Conservation (phyloP, 2,329 filamentous ascomycete genomes). For the Hypoxylon sp. region DNA sequence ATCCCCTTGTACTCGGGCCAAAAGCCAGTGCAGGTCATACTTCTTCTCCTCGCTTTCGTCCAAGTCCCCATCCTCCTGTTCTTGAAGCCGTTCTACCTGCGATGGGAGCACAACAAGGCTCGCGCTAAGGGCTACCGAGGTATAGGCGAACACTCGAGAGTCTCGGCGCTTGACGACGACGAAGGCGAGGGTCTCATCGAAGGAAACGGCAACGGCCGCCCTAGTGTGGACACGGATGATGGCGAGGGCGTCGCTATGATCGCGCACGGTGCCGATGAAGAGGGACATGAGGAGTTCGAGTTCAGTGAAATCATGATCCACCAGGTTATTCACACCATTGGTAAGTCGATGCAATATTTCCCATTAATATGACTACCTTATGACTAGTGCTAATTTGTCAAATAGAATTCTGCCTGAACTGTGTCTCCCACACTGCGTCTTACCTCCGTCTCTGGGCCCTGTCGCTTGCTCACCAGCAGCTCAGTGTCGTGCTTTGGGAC, state of each 20-base stretch:
- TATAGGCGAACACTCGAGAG: slow-evolving; percentile 88
- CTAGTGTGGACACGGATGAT: slow-evolving; percentile 76
- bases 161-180: slow-evolving; percentile 92
- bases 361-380: not conserved
- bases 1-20: slow-evolving; percentile 86
- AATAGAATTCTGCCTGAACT: slow-evolving; percentile 97
- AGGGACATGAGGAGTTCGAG: slow-evolving; percentile 96
- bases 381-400: slow-evolving; percentile 53
- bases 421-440: slow-evolving; percentile 97
- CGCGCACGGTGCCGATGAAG: slow-evolving; percentile 72
- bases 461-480: slow-evolving; percentile 97
- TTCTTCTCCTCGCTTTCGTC: slow-evolving; percentile 84
- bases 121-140: slow-evolving; percentile 92
- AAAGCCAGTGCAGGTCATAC: slow-evolving; percentile 78
- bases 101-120: slow-evolving; percentile 92
- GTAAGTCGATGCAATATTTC: slow-evolving; percentile 66
- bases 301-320: slow-evolving; percentile 99
- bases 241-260: slow-evolving; percentile 70
- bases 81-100: slow-evolving; percentile 95
- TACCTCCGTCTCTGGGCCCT: slow-evolving; percentile 99
- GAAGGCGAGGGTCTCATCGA: slow-evolving; percentile 76
- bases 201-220: slow-evolving; percentile 73
- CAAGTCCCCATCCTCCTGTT: slow-evolving; percentile 94
- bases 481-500: slow-evolving; percentile 94
- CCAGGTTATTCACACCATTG: slow-evolving; percentile 98